Conservation (phyloP, 169 alveolate species). For the Eimeria sp. region DNA sequence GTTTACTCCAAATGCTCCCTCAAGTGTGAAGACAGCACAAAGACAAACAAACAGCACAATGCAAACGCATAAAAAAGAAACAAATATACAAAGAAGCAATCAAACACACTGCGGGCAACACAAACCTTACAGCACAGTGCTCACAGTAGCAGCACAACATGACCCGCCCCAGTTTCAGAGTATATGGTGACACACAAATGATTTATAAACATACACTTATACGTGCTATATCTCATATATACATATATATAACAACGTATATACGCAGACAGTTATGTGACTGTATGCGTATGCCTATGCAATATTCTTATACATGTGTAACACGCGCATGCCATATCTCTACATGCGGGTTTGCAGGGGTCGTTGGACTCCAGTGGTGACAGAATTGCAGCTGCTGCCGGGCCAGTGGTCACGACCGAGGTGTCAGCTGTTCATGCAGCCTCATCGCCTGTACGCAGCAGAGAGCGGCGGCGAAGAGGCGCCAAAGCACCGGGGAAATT, state of each 20-base stretch:
- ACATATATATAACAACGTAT: no score
- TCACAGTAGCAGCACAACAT: no score
- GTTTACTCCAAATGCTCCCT: constrained; percentile 48
- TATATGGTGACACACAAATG: no score
- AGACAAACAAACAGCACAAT: not conserved
- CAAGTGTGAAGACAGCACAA: not conserved
- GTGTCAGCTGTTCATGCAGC: not conserved
- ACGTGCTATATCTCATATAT: no score
- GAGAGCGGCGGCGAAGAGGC: not conserved
- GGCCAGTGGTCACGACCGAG: constrained; percentile 9
- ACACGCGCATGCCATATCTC: no score
- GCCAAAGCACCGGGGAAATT: not conserved
- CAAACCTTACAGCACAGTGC: no score
- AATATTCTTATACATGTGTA: no score
- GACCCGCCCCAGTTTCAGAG: no score
- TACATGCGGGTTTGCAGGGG: constrained; percentile 21
- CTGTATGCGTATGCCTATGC: no score
- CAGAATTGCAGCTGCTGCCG: constrained; percentile 32
- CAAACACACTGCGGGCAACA: not conserved
- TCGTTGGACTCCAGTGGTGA: constrained; percentile 32
- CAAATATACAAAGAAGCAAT: no score
- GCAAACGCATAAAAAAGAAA: not conserved
- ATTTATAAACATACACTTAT: no score
- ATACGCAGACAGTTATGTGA: no score
- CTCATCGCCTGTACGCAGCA: not conserved